Conservation (phyloP, 2,329 filamentous ascomycete genomes). For the Fusarium sp. region DNA sequence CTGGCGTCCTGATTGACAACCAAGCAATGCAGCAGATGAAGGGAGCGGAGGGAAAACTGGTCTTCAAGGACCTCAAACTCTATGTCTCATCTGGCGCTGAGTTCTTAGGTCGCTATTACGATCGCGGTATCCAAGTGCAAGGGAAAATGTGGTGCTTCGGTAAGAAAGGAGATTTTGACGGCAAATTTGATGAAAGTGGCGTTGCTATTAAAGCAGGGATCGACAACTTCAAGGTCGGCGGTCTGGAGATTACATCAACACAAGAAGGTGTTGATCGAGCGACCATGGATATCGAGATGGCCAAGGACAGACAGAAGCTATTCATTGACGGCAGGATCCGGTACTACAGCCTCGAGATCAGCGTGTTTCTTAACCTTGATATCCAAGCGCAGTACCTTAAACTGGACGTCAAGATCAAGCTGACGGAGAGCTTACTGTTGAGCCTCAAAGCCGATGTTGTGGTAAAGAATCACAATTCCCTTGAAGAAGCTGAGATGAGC, state of each 20-base stretch:
- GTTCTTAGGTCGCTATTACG: background rate
- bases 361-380: background rate
- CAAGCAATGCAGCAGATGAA: background rate
- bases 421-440: background rate
- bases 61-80: background rate
- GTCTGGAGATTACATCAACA: background rate
- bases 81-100: background rate
- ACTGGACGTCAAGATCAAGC: background rate
- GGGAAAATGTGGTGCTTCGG: background rate
- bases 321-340: accelerated
- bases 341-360: background rate
- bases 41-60: background rate
- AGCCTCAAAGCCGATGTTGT: background rate
- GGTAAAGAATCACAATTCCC: background rate
- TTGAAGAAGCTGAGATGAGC: background rate
- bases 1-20: background rate
- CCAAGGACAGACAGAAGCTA: background rate
- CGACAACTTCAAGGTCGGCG: background rate
- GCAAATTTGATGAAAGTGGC: background rate
- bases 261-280: background rate
- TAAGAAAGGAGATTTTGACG: background rate
- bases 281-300: background rate
- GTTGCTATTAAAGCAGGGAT: background rate
- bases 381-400: background rate
- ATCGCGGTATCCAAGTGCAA: background rate